Base-by-base conservation (phyloP, 192 early-diverging fungal genomes). In the Tieghemiomyces parasiticus region DNA sequence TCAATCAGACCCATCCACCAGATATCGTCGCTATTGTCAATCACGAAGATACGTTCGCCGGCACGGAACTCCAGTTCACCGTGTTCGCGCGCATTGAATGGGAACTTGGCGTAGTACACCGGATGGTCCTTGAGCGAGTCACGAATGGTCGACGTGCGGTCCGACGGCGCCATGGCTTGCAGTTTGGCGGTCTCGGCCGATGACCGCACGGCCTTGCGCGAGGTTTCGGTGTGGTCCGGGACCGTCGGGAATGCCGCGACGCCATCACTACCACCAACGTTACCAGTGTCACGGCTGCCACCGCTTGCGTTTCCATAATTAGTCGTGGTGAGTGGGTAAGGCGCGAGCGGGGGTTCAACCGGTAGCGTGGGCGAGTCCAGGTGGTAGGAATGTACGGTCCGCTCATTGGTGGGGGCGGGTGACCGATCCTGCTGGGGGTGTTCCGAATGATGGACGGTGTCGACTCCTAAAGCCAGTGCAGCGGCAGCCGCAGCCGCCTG, bases 1-100 rank as follows among this genome's bases (percentile, higher is more conserved):
- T 73, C 71, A 48, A 79, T 77, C 24, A 81, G 78, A 16, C 87
- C 87, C 76, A 86, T 79, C 87, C 87, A 89, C 87, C 87, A 89
- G 32, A 87, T 79, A 67, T 84, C 83, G 64, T 89, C 84, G 59
- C 77, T 83, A 53, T 78, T 74, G 63, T 89, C 87, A 20, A 83
- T 78, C 8, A 89, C 87, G 74, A 86, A 74, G 52, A 89, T 81
- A 0, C 74, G 72, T 59, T 86, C 84, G 29, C 82, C 83, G 3
- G 79, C 75, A 16, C 75, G 66, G 67, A 89, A 86, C 3, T 73
- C 74, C 25, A 89, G 73, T 65, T 89, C 87, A 20, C 85, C 85
- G 4, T 77, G 78, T 59, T 89, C 85, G 28, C 83, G 74, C 48
- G 87, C 80, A 45, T 73, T 72, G 55, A 89, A 89, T 14, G 81